A percentile compares a stretch with the other conserved stretches of the same genome.
These are phyloP conservation scores for Suillus occidentalis DNA, from an alignment of 768 basidiomycete species.

Conservation along the genomic window DNA sequence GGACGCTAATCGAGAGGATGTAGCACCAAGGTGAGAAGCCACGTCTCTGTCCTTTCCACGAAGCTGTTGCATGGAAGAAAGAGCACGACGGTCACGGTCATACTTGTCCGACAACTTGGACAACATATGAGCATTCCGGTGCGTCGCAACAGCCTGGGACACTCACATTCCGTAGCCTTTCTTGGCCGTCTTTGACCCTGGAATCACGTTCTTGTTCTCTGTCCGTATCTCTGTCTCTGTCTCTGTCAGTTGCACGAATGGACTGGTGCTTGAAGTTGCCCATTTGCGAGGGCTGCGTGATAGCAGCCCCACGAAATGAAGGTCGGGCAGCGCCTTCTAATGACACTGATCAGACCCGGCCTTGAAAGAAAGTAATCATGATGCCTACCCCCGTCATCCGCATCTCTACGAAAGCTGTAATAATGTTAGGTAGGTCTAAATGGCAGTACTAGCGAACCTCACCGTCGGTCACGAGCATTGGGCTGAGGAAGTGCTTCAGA, in stretches of 20 bases:
- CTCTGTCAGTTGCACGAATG: slow-evolving; percentile 63
- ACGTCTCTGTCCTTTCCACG: slow-evolving; percentile 69
- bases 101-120: slow-evolving; percentile 81
- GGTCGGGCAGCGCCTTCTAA: slow-evolving; percentile 58
- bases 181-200: slow-evolving; percentile 75
- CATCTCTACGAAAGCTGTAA: slow-evolving; percentile 70
- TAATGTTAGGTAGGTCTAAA: neutral
- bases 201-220: slow-evolving; percentile 53
- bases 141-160: slow-evolving; percentile 10
- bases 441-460: slow-evolving; percentile 16
- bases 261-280: slow-evolving; percentile 92
- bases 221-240: slow-evolving; percentile 47
- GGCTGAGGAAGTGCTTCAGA: slow-evolving; percentile 51
- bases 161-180: slow-evolving; percentile 72
- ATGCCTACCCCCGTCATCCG: slow-evolving; percentile 67
- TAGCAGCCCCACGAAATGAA: slow-evolving; percentile 59
- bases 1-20: slow-evolving; percentile 41
- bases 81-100: slow-evolving; percentile 74
- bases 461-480: slow-evolving; percentile 70
- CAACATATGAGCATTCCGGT: slow-evolving; percentile 2
- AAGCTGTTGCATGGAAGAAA: slow-evolving; percentile 45
- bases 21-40: slow-evolving; percentile 55
- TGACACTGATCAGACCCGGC: slow-evolving; percentile 8
- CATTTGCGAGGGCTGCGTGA: slow-evolving; percentile 88
- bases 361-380: slow-evolving; percentile 8